Evolutionary conservation across 2,329 filamentous ascomycete species (phyloP), one percentile per base, ranked within the genome.

Genomic region (Rachicladosporium sp.): DNA sequence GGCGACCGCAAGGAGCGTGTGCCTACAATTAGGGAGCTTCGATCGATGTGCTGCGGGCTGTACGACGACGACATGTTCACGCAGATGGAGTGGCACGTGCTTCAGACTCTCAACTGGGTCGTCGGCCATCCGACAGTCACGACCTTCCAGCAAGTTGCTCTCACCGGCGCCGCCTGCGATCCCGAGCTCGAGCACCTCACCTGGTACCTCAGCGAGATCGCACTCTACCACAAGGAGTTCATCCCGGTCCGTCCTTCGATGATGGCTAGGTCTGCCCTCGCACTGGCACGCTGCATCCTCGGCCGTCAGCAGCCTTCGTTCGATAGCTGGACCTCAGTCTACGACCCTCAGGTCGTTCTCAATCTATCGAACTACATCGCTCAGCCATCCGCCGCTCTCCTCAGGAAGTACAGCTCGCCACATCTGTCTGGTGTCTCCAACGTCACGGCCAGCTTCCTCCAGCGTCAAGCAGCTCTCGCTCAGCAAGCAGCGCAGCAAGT

Each of bases 11-110:
- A 98, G 70, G 91, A 98, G 58, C 79, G 88, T 37, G 91, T 98
- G 11, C 91, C 91, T 4, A 91, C 93, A 49, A 93, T 98, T 59
- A 80, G 86, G 59, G 91, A 98, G 62, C 72, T 98, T 49, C 94
- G 94, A 73, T 93, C 89, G 51, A 96, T 98, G 91, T 98, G 91
- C 74, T 96, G 91, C 66, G 88, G 84, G 30, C 74, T 96, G 31
- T 98, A 98, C 66, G 91, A 98, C 55, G 87, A 94, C 36, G 89
- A 94, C 67, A 98, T 98, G 91, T 98, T 98, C 67, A 89, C 88
- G 8, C 91, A 98, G 65, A 98, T 98, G 91, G 91, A 98, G 68
- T 96, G 93, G 88, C 91, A 98, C 62, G 89, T 98, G 30, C 74
- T 98, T 52, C 93, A 95, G 66, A 98, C 91, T 1, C 75, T 98